These are phyloP conservation scores for Brachypodium distachyon DNA, from an alignment of 202 grass and related monocot species.

Conservation along the genomic window DNA sequence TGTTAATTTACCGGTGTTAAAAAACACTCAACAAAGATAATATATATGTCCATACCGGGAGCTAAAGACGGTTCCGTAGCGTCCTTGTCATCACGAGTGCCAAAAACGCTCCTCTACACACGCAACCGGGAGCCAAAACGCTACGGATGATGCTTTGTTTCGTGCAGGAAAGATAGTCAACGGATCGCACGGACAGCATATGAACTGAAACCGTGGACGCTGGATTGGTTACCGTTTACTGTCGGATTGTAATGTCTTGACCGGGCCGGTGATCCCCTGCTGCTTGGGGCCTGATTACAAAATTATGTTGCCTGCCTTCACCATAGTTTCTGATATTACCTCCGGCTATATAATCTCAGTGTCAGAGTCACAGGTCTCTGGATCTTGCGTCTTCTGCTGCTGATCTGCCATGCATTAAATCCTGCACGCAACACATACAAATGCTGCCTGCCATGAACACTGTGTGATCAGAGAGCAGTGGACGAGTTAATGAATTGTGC, in stretches of 20 bases:
- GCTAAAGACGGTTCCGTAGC: too few species aligned
- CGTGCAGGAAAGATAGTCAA: too few species aligned
- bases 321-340: neutral
- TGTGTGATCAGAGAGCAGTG: conserved; percentile 7
- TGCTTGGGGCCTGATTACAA: too few species aligned
- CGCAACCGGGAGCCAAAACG: too few species aligned
- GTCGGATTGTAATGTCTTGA: neutral
- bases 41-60: too few species aligned
- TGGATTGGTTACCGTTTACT: neutral
- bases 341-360: neutral
- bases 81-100: too few species aligned
- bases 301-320: neutral
- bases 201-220: neutral
- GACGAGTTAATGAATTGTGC: neutral
- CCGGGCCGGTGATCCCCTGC: neutral
- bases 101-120: too few species aligned
- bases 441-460: conserved; percentile 3
- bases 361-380: conserved; percentile 13
- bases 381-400: neutral
- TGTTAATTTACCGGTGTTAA: too few species aligned
- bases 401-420: conserved; percentile 20
- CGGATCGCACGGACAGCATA: too few species aligned
- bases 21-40: too few species aligned
- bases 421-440: neutral
- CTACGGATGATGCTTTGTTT: too few species aligned